Conservation (phyloP, 1,284 basidiomycete genomes). For the Xanthoconium separans region DNA sequence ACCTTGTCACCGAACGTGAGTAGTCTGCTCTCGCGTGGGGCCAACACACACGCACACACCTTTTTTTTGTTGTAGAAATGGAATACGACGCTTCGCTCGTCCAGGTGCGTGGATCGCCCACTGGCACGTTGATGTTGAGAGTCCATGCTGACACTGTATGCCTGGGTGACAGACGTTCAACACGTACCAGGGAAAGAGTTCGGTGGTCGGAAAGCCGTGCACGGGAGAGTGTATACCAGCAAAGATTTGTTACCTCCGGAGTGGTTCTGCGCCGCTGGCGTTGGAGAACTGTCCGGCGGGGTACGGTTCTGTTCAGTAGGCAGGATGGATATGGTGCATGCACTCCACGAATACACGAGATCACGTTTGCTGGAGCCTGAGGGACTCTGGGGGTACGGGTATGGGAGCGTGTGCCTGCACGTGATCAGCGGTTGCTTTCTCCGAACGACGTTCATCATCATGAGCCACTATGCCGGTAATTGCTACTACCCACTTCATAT, state of each 20-base stretch:
- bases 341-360: too few species aligned
- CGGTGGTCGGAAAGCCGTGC: neutral
- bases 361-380: too few species aligned
- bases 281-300: conserved; percentile 37
- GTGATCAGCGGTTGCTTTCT: too few species aligned
- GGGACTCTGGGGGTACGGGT: too few species aligned
- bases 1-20: neutral
- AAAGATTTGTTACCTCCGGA: neutral
- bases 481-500: too few species aligned
- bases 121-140: neutral
- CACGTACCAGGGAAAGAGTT: neutral
- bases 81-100: neutral
- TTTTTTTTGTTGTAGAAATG: neutral
- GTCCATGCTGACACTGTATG: neutral
- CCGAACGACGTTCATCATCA: too few species aligned
- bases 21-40: neutral
- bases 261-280: conserved; percentile 26
- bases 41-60: too few species aligned
- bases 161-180: neutral
- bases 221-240: neutral
- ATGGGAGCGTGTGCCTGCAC: too few species aligned
- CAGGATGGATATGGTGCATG: neutral
- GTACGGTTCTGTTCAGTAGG: conserved; percentile 23
- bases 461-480: too few species aligned
- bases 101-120: neutral